Evolutionary conservation across 1,284 basidiomycete genomes (phyloP), one percentile per base, ranked within the genome.

Genomic region (Trichosporon ovoides): DNA sequence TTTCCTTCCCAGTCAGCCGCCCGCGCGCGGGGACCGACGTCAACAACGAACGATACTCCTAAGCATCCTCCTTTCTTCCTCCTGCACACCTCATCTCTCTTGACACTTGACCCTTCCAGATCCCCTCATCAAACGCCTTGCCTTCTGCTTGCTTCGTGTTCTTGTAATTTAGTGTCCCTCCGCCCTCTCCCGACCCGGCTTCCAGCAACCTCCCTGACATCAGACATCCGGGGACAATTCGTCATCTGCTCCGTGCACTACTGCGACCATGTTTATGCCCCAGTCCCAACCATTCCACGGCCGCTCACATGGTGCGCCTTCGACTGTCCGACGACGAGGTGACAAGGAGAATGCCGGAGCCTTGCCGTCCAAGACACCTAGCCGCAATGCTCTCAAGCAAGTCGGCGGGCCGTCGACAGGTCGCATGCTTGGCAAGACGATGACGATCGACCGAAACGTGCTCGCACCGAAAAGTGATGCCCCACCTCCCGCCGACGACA

Each of bases 281-380:
- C 58, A 59, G 40, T 33, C 54, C 50, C 58, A 51, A 31, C 36
- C 61, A 5, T 46, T 53, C 20, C 57, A 62, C 24, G 22, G 43
- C 10, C 55, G 61, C 19, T 53, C 33, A 22, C 46, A 52, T 49
- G 52, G 46, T 11, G 56, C 58, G 3, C 61, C 61, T 1, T 59
- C 56, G 0, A 63, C 61, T 9, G 24, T 49, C 14, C 56, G 43
- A n/a, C 43, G 61, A 11, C 61, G 61, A 14, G 59, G 55, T 19
- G 57, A 55, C 43, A 63, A 63, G 56, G 61, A 63, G 48, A 63
- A 63, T 49, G 56, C 61, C 1, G 61, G 61, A 33, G 58, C 57
- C 12, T 48, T 63, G 10, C 61, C 61, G 0, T 53, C 58, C 38
- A 63, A 63, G 56, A 63, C 61, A 2, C 61, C 61, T 4, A 49